Base-by-base conservation (phyloP, 1,284 basidiomycete genomes). In the Takashimella koratensis region DNA sequence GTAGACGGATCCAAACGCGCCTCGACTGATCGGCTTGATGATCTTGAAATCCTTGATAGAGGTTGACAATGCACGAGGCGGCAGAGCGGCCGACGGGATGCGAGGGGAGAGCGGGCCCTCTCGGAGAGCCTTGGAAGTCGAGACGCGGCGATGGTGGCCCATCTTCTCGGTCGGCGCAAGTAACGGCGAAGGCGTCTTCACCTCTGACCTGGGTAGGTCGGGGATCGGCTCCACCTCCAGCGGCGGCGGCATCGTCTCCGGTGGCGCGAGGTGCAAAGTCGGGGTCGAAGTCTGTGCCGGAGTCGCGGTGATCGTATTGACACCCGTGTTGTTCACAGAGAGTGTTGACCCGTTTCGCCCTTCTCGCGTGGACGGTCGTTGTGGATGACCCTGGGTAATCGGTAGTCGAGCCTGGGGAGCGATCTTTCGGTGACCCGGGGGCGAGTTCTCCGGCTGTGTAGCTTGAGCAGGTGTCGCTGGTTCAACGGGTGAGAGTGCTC, bases 11-110 rank as follows among this genome's bases (percentile, higher is more conserved):
- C 96, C 96, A 69, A 97, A 99, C 2, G 96, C 96, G 50, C 96
- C 96, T 71, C 98, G 97, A 75, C 90, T 94, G 76, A 99, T 99
- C 2, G 96, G 96, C 76, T 99, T 98, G 79, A 99, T 93, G 68
- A 99, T 87, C 72, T 98, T 93, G 68, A 99, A 99, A 76, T 99
- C 96, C 74, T 92, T 97, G 79, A 98, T 98, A 3, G 93, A 94
- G 1, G 95, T 88, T 0, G 90, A 86, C 5, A 86, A 86, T 12
- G 88, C 84, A 23, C 91, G 83, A 12, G 90, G 82, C 26, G 87
- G 77, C 1, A 90, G 87, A 0, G 86, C 86, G 6, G 83, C 80
- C 1, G 91, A 86, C 2, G 90, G 82, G 47, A 95, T 83, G 22
- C 92, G 84, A 22, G 95, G 94, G n/a, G 96, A 98, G 1, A 95